phyloP scores from a whole-genome alignment of 352 stramenopile species.

The Globisporangium solare region DNA sequence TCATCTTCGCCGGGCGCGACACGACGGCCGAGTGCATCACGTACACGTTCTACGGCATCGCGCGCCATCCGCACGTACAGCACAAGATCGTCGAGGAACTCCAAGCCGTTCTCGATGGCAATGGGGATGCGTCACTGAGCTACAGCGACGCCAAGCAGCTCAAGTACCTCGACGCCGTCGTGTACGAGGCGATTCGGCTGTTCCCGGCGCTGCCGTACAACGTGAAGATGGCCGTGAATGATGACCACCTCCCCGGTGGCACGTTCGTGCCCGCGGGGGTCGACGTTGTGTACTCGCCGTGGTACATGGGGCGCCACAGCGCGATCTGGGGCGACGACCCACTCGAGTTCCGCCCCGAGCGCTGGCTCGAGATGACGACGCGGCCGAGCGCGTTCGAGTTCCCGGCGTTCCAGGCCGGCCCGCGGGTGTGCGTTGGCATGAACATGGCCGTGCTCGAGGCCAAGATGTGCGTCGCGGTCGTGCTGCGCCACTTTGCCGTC shows the following conservation, averaged over 20 bases:
- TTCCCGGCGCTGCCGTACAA: background rate
- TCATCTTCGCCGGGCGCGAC: background rate
- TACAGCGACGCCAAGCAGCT: background rate
- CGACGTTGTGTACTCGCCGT: slow-evolving; percentile 67
- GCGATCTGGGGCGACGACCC: slow-evolving; percentile 29
- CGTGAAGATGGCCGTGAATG: background rate
- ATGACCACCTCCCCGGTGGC: slow-evolving; percentile 4
- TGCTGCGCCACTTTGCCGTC: slow-evolving; percentile 40
- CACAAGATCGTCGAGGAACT: slow-evolving; percentile 45
- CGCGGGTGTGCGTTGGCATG: slow-evolving; percentile 64
- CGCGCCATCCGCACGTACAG: slow-evolving; percentile 45
- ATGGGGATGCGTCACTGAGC: too few relatives aligned
- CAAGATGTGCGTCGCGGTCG: slow-evolving; percentile 54
- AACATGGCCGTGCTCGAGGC: slow-evolving; percentile 66
- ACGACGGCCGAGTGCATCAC: background rate
- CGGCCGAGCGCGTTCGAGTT: slow-evolving; percentile 65
- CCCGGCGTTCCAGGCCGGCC: slow-evolving; percentile 65
- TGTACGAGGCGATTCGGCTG: slow-evolving; percentile 54
- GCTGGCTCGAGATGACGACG: slow-evolving; percentile 60
- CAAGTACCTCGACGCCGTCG: slow-evolving; percentile 65
- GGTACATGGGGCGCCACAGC: slow-evolving; percentile 64
- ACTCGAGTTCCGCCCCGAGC: slow-evolving; percentile 53
- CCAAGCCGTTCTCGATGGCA: background rate
- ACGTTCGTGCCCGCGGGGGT: slow-evolving; percentile 65
- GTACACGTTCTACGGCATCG: slow-evolving; percentile 57